Conservation (phyloP, 306 rosid species). For the Castanopsis chinensis region DNA sequence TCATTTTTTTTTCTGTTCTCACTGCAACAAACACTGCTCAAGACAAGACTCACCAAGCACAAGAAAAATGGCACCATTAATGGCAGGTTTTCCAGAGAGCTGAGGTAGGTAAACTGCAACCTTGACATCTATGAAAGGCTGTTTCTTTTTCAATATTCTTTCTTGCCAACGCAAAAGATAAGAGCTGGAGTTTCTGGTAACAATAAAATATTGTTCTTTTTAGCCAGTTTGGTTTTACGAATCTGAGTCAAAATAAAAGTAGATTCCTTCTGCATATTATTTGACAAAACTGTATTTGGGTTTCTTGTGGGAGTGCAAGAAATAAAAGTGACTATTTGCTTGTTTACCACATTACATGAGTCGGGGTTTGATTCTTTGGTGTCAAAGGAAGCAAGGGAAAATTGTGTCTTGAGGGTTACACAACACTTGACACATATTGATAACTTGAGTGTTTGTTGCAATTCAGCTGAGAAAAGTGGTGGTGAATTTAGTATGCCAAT, state of each 20-base stretch:
- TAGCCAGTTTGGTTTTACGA: not conserved
- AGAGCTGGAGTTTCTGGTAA: conserved; percentile 8
- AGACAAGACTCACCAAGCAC: conserved; percentile 17
- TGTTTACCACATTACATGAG: conserved; percentile 42
- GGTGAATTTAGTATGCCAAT: conserved; percentile 32
- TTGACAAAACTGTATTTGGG: conserved; percentile 16
- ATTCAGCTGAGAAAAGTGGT: conserved; percentile 1
- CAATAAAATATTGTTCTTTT: not conserved
- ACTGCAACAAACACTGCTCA: conserved; percentile 20
- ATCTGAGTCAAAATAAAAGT: conserved; percentile 24
- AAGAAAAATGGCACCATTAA: conserved; percentile 32
- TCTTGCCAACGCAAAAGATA: conserved; percentile 7
- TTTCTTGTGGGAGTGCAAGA: conserved; percentile 35
- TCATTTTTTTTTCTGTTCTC: not conserved
- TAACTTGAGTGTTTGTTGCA: conserved; percentile 18
- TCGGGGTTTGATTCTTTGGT: conserved; percentile 40
- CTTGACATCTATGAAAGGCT: conserved; percentile 40
- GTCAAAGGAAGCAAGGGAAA: conserved; percentile 28
- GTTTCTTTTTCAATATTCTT: conserved; percentile 20
- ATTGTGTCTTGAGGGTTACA: conserved; percentile 16
- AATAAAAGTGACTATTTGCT: conserved; percentile 39
- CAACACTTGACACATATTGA: not conserved
- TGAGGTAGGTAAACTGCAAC: conserved; percentile 64
- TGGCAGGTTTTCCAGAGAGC: conserved; percentile 33
- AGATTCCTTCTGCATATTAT: not conserved